phyloP scores from a whole-genome alignment of 805 yeast genomes.

The Starmerella floris region DNA sequence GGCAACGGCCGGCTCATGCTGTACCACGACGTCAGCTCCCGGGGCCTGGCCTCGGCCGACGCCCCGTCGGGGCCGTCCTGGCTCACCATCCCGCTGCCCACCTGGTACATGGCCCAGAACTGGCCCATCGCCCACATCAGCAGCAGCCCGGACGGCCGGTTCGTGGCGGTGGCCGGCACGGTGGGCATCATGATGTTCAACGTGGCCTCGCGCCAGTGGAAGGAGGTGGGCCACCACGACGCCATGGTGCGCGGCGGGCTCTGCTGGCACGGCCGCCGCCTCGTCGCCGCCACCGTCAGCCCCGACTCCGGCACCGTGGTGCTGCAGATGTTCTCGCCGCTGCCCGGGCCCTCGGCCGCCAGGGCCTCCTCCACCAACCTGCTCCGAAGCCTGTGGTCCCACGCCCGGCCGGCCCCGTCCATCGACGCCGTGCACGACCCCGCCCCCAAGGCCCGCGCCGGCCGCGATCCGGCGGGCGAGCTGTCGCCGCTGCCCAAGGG shows the following conservation, averaged over 20 bases:
- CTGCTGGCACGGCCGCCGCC: conserved; percentile 29
- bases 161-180: conserved; percentile 39
- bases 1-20: conserved; percentile 32
- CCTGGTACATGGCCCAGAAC: conserved; percentile 34
- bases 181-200: conserved; percentile 36
- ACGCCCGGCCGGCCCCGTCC: neutral
- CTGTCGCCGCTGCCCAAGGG: neutral
- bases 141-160: conserved; percentile 37
- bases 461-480: neutral
- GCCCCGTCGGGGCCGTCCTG: conserved; percentile 24
- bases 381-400: neutral
- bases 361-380: neutral
- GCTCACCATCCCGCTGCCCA: conserved; percentile 37
- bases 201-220: conserved; percentile 35
- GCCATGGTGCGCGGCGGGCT: conserved; percentile 29
- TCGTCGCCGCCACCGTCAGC: conserved; percentile 26
- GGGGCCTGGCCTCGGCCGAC: conserved; percentile 24
- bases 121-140: conserved; percentile 33
- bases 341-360: neutral
- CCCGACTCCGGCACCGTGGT: conserved; percentile 23
- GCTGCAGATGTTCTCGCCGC: conserved; percentile 30
- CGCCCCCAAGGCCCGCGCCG: too few relatives aligned
- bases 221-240: conserved; percentile 30
- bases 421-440: too few relatives aligned
- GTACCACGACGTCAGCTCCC: conserved; percentile 31